Evolutionary conservation across 129 eudicot genomes (phyloP), one percentile per base, ranked within the genome.

Genomic region (Sambucus nigra): DNA sequence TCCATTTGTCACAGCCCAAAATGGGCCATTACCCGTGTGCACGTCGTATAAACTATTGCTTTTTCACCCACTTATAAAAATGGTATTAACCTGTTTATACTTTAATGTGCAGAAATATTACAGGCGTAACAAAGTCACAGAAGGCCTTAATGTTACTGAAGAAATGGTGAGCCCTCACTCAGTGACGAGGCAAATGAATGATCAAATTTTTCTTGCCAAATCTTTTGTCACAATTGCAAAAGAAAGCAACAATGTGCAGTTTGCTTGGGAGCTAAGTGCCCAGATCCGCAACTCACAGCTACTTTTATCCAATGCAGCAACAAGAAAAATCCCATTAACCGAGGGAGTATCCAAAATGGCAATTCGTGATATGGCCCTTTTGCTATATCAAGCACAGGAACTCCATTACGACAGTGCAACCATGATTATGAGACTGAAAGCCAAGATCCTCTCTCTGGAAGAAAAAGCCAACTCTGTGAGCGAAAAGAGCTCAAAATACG

Each of bases 251-350:
- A 76, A 81, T 25, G 75, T 73, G 11, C 77, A 69, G 31, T 75
- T 81, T 22, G 84, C 89, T 2, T 76, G 78, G 84, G 89, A 81
- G 25, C 59, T 81, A 16, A 81, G 80, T 44, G 75, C 81, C 23
- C 76, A 70, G 26, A 76, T 81, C 26, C 76, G 83, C n/a, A 76
- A 67, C 66, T 76, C 74, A 15, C 89, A 81, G 33, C 68, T 77
- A 51, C 76, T 81, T 40, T 72, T 81, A 18, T 81, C 89, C 18
- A 76, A 69, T 38, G 80, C 89, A 10, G 80, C 89, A 16, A 69
- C 63, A 59, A 69, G 80, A 47, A 61, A 70, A 22, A 44, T 64
- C 17, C 78, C 89, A 2, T 38, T 81, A 0, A 61, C 84, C 4
- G 73, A 69, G 17, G 27, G 53, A 50, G 80, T 76, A 57, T 72